Percentiles rank a stretch among this genome's conserved stretches.
Conservation (phyloP, 352 stramenopile species). For the Phytophthora sp. region DNA sequence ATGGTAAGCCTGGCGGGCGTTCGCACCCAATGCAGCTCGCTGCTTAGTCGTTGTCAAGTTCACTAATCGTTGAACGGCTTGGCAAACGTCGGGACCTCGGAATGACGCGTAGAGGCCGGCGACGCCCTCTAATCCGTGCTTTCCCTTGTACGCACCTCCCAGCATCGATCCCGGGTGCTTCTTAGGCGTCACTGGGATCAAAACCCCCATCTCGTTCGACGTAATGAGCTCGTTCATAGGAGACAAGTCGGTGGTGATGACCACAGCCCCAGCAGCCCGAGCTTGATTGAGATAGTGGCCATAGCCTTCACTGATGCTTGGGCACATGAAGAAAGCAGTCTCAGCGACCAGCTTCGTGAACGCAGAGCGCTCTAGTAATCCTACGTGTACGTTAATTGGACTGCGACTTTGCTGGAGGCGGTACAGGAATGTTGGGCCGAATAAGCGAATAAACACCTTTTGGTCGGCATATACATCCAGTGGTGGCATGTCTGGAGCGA, state of each 20-base stretch:
- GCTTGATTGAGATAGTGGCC: constrained; percentile 78
- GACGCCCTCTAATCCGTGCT: constrained; percentile 32
- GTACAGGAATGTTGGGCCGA: constrained; percentile 12
- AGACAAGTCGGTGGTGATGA: constrained; percentile 57
- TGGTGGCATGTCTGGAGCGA: constrained; percentile 44
- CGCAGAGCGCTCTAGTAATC: constrained; percentile 22
- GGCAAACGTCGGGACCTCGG: constrained; percentile 17
- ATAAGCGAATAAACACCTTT: constrained; percentile 23
- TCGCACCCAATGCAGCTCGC: constrained; percentile 32
- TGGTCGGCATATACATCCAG: constrained; percentile 49
- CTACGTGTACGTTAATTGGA: constrained; percentile 37
- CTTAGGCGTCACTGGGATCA: constrained; percentile 14
- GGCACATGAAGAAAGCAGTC: constrained; percentile 60
- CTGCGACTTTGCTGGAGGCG: constrained; percentile 23
- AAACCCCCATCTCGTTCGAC: constrained; percentile 18
- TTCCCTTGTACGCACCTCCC: constrained; percentile 28
- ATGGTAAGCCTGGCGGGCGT: constrained; percentile 46
- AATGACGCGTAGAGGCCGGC: constrained; percentile 34
- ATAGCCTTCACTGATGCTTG: constrained; percentile 65
- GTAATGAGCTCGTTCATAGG: constrained; percentile 72
- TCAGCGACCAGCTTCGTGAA: constrained; percentile 58
- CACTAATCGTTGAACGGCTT: constrained; percentile 32
- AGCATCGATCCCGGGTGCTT: constrained; percentile 23
- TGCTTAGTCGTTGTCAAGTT: constrained; percentile 36
- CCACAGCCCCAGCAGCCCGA: constrained; percentile 47